These are phyloP conservation scores for Clarireedia hainanense DNA, from an alignment of 2,329 filamentous ascomycete genomes.

Conservation along the genomic window DNA sequence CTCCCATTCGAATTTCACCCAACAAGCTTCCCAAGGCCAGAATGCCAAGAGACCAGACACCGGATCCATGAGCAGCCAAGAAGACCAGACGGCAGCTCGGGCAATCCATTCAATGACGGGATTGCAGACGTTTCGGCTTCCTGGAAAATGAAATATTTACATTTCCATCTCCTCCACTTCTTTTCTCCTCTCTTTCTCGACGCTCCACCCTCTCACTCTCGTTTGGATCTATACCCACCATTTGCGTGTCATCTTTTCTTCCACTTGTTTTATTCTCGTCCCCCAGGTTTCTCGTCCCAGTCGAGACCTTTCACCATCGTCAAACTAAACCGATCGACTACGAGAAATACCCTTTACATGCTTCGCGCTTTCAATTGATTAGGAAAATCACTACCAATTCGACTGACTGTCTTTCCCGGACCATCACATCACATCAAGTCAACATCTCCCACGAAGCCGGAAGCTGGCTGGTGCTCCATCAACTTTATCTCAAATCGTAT, in stretches of 20 bases:
- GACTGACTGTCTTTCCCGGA: background rate
- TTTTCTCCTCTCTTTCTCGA: background rate
- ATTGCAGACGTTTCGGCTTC: too few species aligned
- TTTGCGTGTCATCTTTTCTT: background rate
- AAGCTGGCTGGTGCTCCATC: background rate
- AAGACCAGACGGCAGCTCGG: too few species aligned
- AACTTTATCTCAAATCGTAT: background rate
- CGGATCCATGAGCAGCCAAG: too few species aligned
- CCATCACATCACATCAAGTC: background rate
- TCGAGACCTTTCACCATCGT: slow-evolving; percentile 3
- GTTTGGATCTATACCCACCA: background rate
- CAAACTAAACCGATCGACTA: background rate
- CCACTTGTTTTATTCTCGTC: background rate
- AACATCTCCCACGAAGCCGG: too few species aligned
- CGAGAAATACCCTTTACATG: too few species aligned
- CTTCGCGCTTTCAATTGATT: background rate
- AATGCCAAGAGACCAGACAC: too few species aligned
- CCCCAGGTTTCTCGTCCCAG: background rate
- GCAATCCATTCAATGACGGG: too few species aligned
- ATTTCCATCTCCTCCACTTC: background rate
- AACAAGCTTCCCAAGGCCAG: too few species aligned
- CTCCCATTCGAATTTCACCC: too few species aligned
- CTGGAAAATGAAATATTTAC: too few species aligned
- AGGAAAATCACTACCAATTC: background rate
- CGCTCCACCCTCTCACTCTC: background rate